Evolutionary conservation across 371 early-diverging fungal genomes (phyloP), one percentile per base, ranked within the genome.

Genomic region (Mortierella sp.): DNA sequence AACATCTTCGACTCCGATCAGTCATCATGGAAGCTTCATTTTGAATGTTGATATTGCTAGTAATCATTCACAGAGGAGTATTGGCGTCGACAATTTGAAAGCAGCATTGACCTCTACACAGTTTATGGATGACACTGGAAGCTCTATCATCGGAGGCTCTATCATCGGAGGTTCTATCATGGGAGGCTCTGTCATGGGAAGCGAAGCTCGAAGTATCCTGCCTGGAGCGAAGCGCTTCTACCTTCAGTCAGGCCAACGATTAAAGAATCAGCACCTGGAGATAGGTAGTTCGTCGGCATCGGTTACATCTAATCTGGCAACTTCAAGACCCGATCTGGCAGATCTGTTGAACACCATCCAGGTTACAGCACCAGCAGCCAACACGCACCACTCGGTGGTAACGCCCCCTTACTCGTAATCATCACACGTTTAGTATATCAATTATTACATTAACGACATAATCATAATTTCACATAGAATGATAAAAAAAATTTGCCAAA

Each of bases 321-420:
- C 64, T 0, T 81, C 82, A 1, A 76, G 82, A 2, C 82, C 82
- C 2, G 82, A 81, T 22, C 50, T 81, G n/a, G 82, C 82, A 0
- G 76, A 76, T 60, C 40, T 81, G 8, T 41, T 81, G 62, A 63
- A 72, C 50, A 66, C 63, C 43, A 81, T 81, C 40, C 82, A 81
- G n/a, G 70, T 76, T 24, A 58, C 40, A 13, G 61, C 65, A 6
- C 65, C 69, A 16, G n/a, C 59, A n/a, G 65, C n/a, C 43, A 36
- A 74, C 4, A n/a, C 19, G 22, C 9, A 60, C 15, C 66, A 58
- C 13, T 76, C 82, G 1, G 43, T 81, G 53, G 60, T 72, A 8
- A 66, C 53, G 22, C 82, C 82, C 21, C 82, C 82, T 40, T 81
- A 81, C 48, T 76, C 21, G 55, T 38, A 8, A 6, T 43, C 15